Conservation (phyloP, 2,329 filamentous ascomycete species). For the Aureobasidium mangrovei region DNA sequence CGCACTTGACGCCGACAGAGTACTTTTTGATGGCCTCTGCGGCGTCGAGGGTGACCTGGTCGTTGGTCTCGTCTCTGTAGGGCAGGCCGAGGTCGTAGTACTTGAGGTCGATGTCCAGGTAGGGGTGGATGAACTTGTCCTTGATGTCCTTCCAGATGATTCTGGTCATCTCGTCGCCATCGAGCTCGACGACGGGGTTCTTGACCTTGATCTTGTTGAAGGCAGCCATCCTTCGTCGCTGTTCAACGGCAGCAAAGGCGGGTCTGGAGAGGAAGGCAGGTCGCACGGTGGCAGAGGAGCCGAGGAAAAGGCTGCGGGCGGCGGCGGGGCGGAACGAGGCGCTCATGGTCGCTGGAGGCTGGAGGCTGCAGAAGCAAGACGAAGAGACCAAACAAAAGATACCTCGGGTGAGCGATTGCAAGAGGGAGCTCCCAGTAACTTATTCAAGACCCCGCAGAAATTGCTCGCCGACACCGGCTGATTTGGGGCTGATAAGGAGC, state of each 20-base stretch:
- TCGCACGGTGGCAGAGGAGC: conserved; percentile 12
- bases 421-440: neutral
- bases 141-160: conserved; percentile 99
- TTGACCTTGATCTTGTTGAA: conserved; percentile 94
- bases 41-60: conserved; percentile 89
- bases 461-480: conserved; percentile 11
- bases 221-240: conserved; percentile 31
- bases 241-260: conserved; percentile 20
- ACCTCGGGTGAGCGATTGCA: conserved; percentile 11
- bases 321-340: conserved; percentile 11
- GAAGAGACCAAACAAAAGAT: conserved; percentile 7
- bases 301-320: conserved; percentile 5
- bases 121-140: conserved; percentile 95
- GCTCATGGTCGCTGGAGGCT: conserved; percentile 9
- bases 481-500: neutral
- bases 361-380: neutral
- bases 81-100: conserved; percentile 56
- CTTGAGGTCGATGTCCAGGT: conserved; percentile 95
- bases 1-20: conserved; percentile 97
- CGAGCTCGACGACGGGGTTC: conserved; percentile 96
- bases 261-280: conserved; percentile 17
- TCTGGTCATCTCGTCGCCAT: conserved; percentile 91
- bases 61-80: conserved; percentile 92
- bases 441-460: conserved; percentile 12
- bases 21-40: conserved; percentile 99